Conservation (phyloP, 139 green algal genomes). For the Chlamydomonas sphaeroides region DNA sequence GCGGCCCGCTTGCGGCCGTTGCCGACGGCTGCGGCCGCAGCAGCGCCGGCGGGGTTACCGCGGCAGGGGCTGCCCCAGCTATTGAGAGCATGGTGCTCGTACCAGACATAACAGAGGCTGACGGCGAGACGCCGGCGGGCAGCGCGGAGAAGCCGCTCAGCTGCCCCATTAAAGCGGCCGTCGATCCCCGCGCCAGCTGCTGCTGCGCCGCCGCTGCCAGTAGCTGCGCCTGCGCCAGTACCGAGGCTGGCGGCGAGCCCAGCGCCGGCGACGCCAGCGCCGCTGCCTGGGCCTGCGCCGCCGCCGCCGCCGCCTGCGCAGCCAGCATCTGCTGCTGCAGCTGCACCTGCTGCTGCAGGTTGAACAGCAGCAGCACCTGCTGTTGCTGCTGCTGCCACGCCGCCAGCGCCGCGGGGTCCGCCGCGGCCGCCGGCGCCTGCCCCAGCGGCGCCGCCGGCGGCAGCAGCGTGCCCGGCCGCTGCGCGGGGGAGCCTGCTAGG, state of each 20-base stretch:
- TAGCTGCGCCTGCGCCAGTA: background rate
- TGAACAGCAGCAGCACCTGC: background rate
- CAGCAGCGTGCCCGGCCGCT: background rate
- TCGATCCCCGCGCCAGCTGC: background rate
- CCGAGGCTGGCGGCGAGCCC: too few relatives aligned
- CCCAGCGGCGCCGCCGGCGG: background rate
- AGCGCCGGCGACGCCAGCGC: too few relatives aligned
- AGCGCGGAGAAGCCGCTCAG: background rate
- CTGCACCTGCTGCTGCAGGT: background rate
- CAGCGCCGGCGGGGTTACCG: too few relatives aligned
- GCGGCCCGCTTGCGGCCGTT: too few relatives aligned
- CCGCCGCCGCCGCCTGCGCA: background rate
- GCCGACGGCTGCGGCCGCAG: too few relatives aligned
- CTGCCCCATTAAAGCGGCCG: background rate
- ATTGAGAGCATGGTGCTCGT: too few relatives aligned
- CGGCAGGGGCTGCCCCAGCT: too few relatives aligned
- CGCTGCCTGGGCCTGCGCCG: background rate
- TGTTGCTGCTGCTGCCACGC: background rate
- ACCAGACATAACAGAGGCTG: too few relatives aligned
- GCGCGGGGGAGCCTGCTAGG: too few relatives aligned
- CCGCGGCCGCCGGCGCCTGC: background rate
- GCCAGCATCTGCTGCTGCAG: background rate
- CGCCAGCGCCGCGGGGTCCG: background rate
- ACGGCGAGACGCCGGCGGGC: too few relatives aligned
- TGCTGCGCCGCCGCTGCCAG: background rate